Evolutionary conservation across 139 green algal genomes (phyloP).

Genomic region (Haematococcus sp.): DNA sequence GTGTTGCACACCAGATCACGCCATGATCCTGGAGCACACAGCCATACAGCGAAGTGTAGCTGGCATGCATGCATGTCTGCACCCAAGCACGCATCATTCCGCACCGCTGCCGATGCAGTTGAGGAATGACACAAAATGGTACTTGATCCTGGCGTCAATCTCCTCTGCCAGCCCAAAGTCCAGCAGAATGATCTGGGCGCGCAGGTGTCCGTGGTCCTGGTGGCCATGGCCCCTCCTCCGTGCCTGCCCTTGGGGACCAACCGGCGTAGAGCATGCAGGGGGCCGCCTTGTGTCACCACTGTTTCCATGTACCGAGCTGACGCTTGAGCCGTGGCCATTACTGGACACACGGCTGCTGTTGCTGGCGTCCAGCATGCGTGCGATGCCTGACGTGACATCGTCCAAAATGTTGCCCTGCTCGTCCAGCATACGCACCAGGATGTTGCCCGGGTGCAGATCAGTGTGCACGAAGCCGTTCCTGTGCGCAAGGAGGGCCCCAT

Average conservation of each 20-base stretch:
- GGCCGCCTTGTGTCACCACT: not conserved
- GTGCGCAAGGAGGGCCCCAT: not conserved
- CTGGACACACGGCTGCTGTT: conserved; percentile 17
- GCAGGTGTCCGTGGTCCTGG: conserved; percentile 8
- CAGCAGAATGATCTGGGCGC: conserved; percentile 74
- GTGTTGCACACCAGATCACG: too few species aligned
- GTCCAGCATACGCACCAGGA: conserved; percentile 69
- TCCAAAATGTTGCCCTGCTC: not conserved
- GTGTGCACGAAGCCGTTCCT: conserved; percentile 92
- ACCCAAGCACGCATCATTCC: not conserved
- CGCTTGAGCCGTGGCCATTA: not conserved
- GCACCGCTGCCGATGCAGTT: conserved; percentile 6
- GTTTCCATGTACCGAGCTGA: too few species aligned
- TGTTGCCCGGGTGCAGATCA: conserved; percentile 94
- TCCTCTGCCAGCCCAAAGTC: conserved; percentile 86
- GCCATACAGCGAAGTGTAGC: too few species aligned
- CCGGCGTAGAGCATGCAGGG: not conserved
- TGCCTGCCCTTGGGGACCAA: not conserved
- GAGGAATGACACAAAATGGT: conserved; percentile 90
- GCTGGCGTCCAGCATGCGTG: conserved; percentile 13
- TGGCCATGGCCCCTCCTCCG: not conserved
- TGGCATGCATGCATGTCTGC: not conserved
- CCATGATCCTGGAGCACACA: too few species aligned
- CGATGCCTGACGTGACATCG: not conserved
- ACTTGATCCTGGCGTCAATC: conserved; percentile 68